Percentiles rank a stretch among this genome's conserved stretches.
Evolutionary conservation across 2,329 filamentous ascomycete genomes (phyloP).

Genomic region (Venturia asperata): DNA sequence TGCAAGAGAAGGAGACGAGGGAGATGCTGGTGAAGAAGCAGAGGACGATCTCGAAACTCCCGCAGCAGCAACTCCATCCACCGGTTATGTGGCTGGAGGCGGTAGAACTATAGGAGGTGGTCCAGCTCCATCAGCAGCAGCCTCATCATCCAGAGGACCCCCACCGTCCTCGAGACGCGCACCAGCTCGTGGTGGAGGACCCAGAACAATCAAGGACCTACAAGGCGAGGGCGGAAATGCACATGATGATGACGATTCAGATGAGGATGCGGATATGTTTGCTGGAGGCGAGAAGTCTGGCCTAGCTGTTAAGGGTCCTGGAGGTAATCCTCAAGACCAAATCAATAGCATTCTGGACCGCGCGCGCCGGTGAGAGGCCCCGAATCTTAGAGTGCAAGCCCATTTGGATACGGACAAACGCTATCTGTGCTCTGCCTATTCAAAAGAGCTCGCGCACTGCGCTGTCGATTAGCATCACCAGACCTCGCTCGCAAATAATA

Average conservation of each 20-base stretch:
- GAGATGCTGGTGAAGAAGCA: constrained; percentile 25
- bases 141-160: constrained; percentile 19
- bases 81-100: constrained; percentile 16
- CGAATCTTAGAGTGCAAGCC: neutral
- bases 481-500: neutral
- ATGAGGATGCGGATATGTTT: constrained; percentile 62
- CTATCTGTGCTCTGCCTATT: neutral
- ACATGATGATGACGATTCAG: constrained; percentile 54
- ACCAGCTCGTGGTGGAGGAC: constrained; percentile 21
- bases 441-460: neutral
- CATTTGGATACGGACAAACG: neutral
- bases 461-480: neutral
- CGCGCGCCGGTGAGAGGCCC: constrained; percentile 35
- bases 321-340: constrained; percentile 40
- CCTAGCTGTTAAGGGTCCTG: constrained; percentile 59
- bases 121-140: constrained; percentile 18
- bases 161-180: constrained; percentile 19
- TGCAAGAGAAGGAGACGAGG: constrained; percentile 26
- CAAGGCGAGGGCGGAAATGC: constrained; percentile 43
- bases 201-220: constrained; percentile 41
- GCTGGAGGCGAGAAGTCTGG: constrained; percentile 80
- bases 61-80: neutral
- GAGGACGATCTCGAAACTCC: constrained; percentile 31
- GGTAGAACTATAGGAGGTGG: constrained; percentile 21
- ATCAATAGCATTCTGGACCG: constrained; percentile 45